Evolutionary conservation across 2,329 filamentous ascomycete genomes (phyloP), one percentile per base, ranked within the genome.

Genomic region (Botrytis galanthina): DNA sequence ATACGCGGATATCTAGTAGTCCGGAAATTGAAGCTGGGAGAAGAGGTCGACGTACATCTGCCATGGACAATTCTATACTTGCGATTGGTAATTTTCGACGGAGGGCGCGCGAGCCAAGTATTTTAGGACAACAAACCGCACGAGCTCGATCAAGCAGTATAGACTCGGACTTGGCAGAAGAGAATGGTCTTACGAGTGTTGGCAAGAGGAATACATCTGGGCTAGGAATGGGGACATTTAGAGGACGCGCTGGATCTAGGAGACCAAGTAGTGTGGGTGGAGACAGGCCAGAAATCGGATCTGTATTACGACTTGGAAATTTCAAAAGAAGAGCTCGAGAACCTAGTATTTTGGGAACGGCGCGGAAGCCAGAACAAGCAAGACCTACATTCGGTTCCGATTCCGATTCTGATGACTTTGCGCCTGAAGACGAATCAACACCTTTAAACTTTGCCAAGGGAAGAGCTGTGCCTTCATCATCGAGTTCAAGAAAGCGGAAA

Each of bases 391-490:
- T 75, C 46, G 75, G 76, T 54, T 76, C 78, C 6, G 84, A 87
- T 42, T 85, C 87, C 73, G 77, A 80, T 20, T 79, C 79, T 46
- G 85, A 87, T 35, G 86, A 87, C 76, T 91, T 89, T 78, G 86
- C 84, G 70, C 91, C 86, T 0, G 90, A 92, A 73, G 90, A 89
- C 42, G 90, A 92, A 82, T 91, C 90, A 26, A 93, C 91, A 10
- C 91, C 91, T 5, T 78, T 91, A 39, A 87, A 89, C 73, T 82
- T 86, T 32, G 83, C 83, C 51, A 86, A 83, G 26, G 39, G n/a
- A 5, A 54, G 68, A 37, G 48, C 54, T 71, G 46, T 64, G n/a
- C 57, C 68, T 63, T 63, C 66, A 29, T 71, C 61, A n/a, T 77
- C 78, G 32, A 83, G 82, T 70, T 82, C 86, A 14, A 84, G 85